A percentile compares a stretch with the other conserved stretches of the same genome.
Conservation (phyloP, 163 green algal species). For the Scenedesmus sp. region DNA sequence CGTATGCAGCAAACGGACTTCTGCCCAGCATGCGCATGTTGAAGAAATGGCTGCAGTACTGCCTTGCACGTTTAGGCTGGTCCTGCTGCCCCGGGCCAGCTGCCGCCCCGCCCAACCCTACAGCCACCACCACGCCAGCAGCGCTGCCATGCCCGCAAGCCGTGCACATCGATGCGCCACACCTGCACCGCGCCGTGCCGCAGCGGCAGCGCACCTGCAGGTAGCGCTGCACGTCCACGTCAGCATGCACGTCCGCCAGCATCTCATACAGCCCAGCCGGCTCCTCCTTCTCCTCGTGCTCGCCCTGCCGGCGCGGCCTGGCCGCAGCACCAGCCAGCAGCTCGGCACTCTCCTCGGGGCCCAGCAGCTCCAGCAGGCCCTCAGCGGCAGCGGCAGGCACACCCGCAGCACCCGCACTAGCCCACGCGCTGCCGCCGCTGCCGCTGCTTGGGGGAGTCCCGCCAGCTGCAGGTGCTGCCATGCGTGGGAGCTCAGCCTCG, state of each 20-base stretch:
- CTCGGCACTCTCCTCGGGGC: slow-evolving; percentile 12
- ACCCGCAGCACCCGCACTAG: background rate
- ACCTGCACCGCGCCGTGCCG: background rate
- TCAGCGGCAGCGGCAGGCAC: background rate
- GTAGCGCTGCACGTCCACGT: slow-evolving; percentile 51
- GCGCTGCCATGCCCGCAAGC: background rate
- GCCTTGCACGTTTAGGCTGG: too few species aligned
- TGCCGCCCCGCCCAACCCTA: background rate
- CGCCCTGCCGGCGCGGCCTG: background rate
- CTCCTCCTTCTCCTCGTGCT: background rate
- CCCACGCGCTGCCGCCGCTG: background rate
- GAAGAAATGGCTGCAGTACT: background rate
- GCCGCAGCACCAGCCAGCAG: slow-evolving; percentile 8
- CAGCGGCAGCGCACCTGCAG: slow-evolving; percentile 51
- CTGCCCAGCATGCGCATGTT: background rate
- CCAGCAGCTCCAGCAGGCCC: slow-evolving; percentile 52
- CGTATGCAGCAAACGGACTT: background rate
- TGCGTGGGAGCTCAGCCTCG: background rate
- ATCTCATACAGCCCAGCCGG: slow-evolving; percentile 41
- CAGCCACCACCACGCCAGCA: too few species aligned
- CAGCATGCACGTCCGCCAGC: slow-evolving; percentile 49
- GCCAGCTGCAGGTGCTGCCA: background rate
- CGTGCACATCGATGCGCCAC: background rate
- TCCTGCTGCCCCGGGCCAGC: too few species aligned
- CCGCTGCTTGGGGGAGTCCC: background rate